Base-by-base conservation (phyloP, 2,329 filamentous ascomycete species). In the Fusarium sp. region DNA sequence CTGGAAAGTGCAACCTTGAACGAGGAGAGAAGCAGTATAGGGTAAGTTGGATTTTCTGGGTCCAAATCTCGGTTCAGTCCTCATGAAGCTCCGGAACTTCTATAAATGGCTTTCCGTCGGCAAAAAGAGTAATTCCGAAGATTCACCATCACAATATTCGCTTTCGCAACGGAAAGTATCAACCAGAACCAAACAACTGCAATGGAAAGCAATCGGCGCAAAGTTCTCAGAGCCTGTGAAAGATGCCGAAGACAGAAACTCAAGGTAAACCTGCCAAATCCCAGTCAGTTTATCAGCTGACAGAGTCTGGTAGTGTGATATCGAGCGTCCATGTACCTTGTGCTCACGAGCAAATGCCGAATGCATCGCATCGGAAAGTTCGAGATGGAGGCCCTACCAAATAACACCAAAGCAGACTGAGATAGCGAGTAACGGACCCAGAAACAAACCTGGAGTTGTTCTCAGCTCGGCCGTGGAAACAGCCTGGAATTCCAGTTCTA, bases 191-290 rank as follows among this genome's bases (percentile, higher is more conserved):
- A 33, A 45, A 18, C 25, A 18, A 9, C 10, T 4, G 11, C 14
- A 11, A 33, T 33, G 31, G 7, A 33, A 7, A 33, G 31, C 14
- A 33, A 33, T 15, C 14, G 31, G 13, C 31, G 31, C 0, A 15
- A 47, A 36, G 14, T 47, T 0, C 6, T 41, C 8, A 46, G 11
- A 0, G 62, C 63, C 5, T 67, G 62, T 13, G 56, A 58, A 4
- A 36, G 63, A 10, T 67, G 63, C 21, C 63, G 63, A 0, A 51
- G 33, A 20, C 63, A 67, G 15, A 67, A 62, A 18, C 40, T 67
- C 0, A 67, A 66, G n/a, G 63, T 33, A 33, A 15, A 15, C 17
- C 23, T 1, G 11, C 18, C 4, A 6, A 6, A 14, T 18, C 2
- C 2, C 1, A 18, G 18, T 2, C 3, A 15, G 5, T 7, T 5